Evolutionary conservation across 2,329 filamentous ascomycete species (phyloP).

Genomic region (Esteya vermicola): DNA sequence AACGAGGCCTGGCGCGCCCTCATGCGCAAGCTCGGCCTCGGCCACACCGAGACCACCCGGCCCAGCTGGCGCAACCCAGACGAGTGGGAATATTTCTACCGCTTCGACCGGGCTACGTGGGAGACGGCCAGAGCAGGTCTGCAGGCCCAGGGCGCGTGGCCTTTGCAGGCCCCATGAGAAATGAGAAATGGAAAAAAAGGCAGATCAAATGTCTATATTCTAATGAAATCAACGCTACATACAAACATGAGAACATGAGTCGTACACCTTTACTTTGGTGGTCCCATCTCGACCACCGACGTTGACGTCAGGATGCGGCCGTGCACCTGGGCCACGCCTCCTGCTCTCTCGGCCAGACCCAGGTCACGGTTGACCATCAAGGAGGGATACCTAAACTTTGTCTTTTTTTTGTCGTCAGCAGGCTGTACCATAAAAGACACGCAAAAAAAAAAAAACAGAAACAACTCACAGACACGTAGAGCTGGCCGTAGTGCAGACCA

Average conservation of each 20-base stretch:
- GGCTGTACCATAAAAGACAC: neutral
- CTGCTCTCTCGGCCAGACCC: neutral
- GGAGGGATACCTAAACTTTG: constrained; percentile 43
- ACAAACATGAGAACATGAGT: too few species aligned
- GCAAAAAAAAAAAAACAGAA: neutral
- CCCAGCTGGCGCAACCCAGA: neutral
- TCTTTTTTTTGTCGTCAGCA: constrained; percentile 18
- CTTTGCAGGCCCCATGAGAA: neutral
- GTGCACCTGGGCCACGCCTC: neutral
- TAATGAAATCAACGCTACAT: too few species aligned
- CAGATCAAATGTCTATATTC: too few species aligned
- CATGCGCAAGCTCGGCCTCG: neutral
- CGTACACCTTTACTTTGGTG: too few species aligned
- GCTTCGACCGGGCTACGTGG: neutral
- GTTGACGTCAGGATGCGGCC: neutral
- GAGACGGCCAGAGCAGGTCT: neutral
- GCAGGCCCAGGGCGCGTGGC: neutral
- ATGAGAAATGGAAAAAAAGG: neutral
- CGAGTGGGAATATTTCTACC: neutral
- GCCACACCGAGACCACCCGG: neutral
- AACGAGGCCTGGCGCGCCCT: constrained; percentile 1
- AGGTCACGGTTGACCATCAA: constrained; percentile 43
- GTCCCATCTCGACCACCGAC: too few species aligned
- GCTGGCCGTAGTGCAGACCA: constrained; percentile 42
- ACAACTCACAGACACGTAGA: constrained; percentile 34